Conservation (phyloP, 73 alveolate species). For the Blepharisma stoltei region DNA sequence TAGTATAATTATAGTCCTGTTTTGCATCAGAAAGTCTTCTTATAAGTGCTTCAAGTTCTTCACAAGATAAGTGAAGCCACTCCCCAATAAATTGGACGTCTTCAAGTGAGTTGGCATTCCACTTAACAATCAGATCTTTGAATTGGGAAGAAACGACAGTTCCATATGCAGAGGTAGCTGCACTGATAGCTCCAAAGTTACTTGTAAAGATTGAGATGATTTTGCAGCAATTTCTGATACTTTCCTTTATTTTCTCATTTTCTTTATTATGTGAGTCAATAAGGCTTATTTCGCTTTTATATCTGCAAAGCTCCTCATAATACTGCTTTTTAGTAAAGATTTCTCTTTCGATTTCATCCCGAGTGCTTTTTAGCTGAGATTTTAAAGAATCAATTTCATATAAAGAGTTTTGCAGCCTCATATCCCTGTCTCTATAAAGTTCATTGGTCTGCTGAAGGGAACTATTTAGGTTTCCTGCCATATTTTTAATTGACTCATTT, state of each 20-base stretch:
- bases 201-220: neutral
- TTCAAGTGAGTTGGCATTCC: neutral
- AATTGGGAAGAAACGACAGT: neutral
- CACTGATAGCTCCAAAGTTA: slow-evolving; percentile 24
- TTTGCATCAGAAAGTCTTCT: slow-evolving; percentile 17
- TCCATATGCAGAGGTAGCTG: neutral
- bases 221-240: too few relatives aligned
- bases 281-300: neutral
- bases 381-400: slow-evolving; percentile 7
- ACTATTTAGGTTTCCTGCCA: neutral
- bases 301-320: neutral
- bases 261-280: too few relatives aligned
- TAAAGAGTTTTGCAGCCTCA: slow-evolving; percentile 13
- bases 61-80: slow-evolving; percentile 10
- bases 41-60: slow-evolving; percentile 21
- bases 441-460: neutral
- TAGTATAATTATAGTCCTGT: neutral
- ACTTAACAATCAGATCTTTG: slow-evolving; percentile 1
- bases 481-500: neutral
- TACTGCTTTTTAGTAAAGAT: neutral
- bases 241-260: too few relatives aligned
- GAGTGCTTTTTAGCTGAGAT: neutral
- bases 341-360: slow-evolving; percentile 4
- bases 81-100: neutral
- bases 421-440: neutral